These are phyloP conservation scores for Sclerotinia glacialis DNA, from an alignment of 2,329 filamentous ascomycete species.

Conservation along the genomic window DNA sequence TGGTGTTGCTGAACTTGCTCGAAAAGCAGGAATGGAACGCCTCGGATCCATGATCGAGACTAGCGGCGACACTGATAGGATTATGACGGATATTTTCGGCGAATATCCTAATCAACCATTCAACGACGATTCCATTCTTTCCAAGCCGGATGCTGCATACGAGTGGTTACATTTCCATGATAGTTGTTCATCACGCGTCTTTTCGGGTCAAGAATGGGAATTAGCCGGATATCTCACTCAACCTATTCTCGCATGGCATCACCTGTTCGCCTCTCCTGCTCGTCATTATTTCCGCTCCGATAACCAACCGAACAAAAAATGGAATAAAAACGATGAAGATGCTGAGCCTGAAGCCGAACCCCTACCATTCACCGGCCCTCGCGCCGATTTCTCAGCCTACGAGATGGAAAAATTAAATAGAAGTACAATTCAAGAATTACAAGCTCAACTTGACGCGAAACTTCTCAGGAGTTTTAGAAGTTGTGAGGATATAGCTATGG, in stretches of 20 bases:
- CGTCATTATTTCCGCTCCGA: slow-evolving; percentile 44
- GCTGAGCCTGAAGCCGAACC: slow-evolving; percentile 42
- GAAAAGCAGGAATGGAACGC: slow-evolving; percentile 69
- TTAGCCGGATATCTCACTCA: slow-evolving; percentile 82
- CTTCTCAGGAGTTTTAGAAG: slow-evolving; percentile 77
- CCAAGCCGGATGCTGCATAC: slow-evolving; percentile 76
- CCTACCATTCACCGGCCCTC: slow-evolving; percentile 75
- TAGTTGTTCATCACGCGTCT: slow-evolving; percentile 72
- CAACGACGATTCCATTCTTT: slow-evolving; percentile 88
- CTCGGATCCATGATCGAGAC: slow-evolving; percentile 75
- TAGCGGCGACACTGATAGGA: slow-evolving; percentile 73
- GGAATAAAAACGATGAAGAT: slow-evolving; percentile 25
- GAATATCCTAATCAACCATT: slow-evolving; percentile 84
- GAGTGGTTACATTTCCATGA: slow-evolving; percentile 98
- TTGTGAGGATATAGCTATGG: slow-evolving; percentile 71
- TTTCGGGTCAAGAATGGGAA: slow-evolving; percentile 89
- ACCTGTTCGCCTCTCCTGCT: slow-evolving; percentile 76
- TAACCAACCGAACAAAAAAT: slow-evolving; percentile 43
- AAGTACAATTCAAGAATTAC: slow-evolving; percentile 69
- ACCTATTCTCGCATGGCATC: slow-evolving; percentile 83
- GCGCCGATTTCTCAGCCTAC: slow-evolving; percentile 76
- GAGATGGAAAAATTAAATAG: slow-evolving; percentile 80
- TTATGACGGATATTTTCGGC: slow-evolving; percentile 79
- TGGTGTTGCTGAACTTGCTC: slow-evolving; percentile 69
- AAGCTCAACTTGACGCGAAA: slow-evolving; percentile 68